Evolutionary conservation across 371 early-diverging fungal species (phyloP), one percentile per base, ranked within the genome.

Genomic region (Mortierella sp.): DNA sequence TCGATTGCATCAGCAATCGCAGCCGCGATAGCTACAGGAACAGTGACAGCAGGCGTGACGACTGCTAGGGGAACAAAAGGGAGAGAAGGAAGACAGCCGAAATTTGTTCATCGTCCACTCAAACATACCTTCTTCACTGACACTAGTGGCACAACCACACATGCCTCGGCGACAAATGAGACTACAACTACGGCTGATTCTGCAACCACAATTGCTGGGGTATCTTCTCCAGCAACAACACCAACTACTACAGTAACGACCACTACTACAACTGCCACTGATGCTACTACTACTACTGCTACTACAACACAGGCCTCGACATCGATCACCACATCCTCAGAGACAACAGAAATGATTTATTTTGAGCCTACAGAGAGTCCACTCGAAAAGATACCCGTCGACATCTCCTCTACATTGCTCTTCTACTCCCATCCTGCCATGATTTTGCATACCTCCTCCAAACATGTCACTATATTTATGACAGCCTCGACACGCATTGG

Each of bases 401-500:
- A 34, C 24, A 24, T 65, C 38, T 65, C 9, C 19, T 65, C 24
- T 9, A 65, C 21, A 38, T 65, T 34, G 68, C 38, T 1, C 42
- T 65, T 7, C 10, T 24, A 7, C 42, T 65, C 24, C 24, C 38
- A 24, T 65, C 38, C 68, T 10, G 38, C 21, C 10, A 50, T 16
- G 21, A 34, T 19, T 65, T 34, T 11, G 68, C 42, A 0, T 8
- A 19, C 21, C 42, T 65, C 68, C 42, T 65, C 10, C 68, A 38
- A 34, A 65, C 68, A 0, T 65, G 24, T 24, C 19, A 3, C 21
- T 38, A 65, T 10, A 7, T 65, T 10, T 24, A 63, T 21, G 34
- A 38, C 34, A 65, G 34, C 68, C 68, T 65, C 38, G 68, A 65
- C 38, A 65, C 42, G 24, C 34, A 34, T 16, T 65, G 68, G 68